phyloP scores from a whole-genome alignment of 1,139 yeast species.

The Blastobotrys raffinosifermentans region DNA sequence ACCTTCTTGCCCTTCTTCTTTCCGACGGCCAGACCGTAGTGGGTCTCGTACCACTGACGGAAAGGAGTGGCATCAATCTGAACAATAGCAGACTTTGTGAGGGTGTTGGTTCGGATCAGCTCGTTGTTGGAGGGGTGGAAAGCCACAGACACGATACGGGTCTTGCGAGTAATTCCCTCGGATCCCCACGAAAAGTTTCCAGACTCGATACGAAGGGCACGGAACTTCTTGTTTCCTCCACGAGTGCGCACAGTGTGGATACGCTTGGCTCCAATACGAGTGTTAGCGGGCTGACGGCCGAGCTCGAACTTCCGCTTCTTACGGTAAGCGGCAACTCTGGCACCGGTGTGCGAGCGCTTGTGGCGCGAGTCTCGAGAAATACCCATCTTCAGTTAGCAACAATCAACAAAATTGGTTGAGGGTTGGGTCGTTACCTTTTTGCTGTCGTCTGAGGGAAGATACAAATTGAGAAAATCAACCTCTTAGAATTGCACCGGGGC shows the following conservation, averaged over 20 bases:
- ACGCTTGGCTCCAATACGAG: constrained; percentile 98
- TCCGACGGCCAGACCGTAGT: constrained; percentile 93
- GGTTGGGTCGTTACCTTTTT: no score
- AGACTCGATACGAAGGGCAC: constrained; percentile 98
- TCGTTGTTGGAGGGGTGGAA: constrained; percentile 99
- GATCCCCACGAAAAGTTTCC: constrained; percentile 99
- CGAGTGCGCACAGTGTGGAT: constrained; percentile 99
- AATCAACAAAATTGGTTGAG: no score
- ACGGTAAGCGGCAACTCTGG: constrained; percentile 99
- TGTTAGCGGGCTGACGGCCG: constrained; percentile 99
- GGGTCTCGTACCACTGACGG: constrained; percentile 99
- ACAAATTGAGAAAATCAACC: no score
- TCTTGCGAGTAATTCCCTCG: constrained; percentile 97
- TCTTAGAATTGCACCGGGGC: no score
- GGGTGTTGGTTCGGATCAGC: constrained; percentile 98
- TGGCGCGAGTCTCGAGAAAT: constrained; percentile 99
- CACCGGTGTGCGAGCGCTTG: constrained; percentile 99
- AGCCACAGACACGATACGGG: constrained; percentile 96
- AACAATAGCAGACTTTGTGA: constrained; percentile 97
- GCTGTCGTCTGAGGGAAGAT: no score
- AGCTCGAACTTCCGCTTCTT: constrained; percentile 99
- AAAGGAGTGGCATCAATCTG: constrained; percentile 99
- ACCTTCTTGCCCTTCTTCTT: constrained; percentile 52
- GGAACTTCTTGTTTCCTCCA: constrained; percentile 99
- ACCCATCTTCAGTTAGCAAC: no score